Base-by-base conservation (phyloP, 1,284 basidiomycete species). In the Coniferiporia sulphurascens region DNA sequence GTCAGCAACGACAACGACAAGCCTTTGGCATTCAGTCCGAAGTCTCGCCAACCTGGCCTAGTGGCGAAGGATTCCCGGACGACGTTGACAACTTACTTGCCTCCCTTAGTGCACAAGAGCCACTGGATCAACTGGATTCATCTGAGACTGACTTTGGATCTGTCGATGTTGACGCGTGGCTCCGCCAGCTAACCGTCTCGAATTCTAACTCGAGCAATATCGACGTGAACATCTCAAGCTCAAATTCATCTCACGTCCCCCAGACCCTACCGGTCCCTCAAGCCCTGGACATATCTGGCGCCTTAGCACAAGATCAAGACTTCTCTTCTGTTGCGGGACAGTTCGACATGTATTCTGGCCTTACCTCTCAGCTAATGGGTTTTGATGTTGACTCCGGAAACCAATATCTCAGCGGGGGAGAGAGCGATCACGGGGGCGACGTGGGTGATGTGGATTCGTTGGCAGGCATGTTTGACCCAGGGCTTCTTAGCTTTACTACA, bases 161-260 rank as follows among this genome's bases (percentile, higher is more conserved):
- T 27, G 58, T 59, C n/a, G 51, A 58, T 35, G 50, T 58, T 12
- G 58, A 59, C 46, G 58, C 58, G 8, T 59, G 58, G 58, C 52
- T 59, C 34, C 58, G 58, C n/a, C 52, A 59, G 52, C 19, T 59
- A 32, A 36, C 45, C 17, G 51, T 10, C 19, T 59, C 57, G 13
- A 49, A 54, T 21, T 22, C 15, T 21, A 54, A 59, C 45, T 21
- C 32, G 27, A 38, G 22, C 35, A 15, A 45, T 6, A 21, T 12
- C 15, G 58, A 59, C 10, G 10, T 52, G 21, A 38, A 21, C 48
- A 32, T 44, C n/a, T 48, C 52, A 27, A 45, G n/a, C 10, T 15
- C 46, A 41, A 41, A 41, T 27, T 13, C 45, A n/a, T 48, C 43
- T 10, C 17, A 51, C 21, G 52, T 41, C 7, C 45, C 57, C 22